Conservation (phyloP, 495 filamentous ascomycete species). For the Penicillium maclennaniae region DNA sequence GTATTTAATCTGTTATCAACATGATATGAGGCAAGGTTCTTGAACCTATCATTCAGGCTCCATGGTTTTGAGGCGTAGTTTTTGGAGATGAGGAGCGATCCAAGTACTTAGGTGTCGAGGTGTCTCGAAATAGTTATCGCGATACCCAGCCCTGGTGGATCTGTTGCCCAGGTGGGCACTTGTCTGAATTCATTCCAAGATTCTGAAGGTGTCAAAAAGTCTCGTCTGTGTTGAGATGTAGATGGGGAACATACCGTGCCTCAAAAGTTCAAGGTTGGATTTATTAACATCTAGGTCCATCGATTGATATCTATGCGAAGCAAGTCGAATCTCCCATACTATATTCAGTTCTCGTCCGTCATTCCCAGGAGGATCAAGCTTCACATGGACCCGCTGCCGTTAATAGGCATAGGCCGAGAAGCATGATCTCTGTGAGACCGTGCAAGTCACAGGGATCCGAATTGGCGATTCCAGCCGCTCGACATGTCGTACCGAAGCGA, state of each 20-base stretch:
- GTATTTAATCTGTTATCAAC: background rate
- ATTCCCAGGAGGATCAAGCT: background rate
- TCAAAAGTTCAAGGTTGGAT: too few relatives aligned
- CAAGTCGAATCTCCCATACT: background rate
- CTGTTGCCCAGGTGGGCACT: background rate
- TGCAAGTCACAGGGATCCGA: background rate
- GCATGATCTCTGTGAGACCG: background rate
- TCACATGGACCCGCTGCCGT: background rate
- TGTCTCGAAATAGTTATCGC: background rate
- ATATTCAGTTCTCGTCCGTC: background rate
- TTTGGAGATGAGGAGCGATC: background rate
- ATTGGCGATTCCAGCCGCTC: conserved; percentile 3
- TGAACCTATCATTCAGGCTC: background rate
- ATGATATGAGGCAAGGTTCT: background rate
- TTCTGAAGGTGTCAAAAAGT: too few relatives aligned
- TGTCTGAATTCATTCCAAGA: background rate
- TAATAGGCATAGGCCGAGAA: too few relatives aligned
- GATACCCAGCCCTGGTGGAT: background rate
- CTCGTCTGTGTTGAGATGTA: background rate
- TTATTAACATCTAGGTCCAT: too few relatives aligned
- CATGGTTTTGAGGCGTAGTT: background rate
- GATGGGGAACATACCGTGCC: background rate
- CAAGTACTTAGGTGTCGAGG: too few relatives aligned
- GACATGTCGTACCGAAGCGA: background rate
- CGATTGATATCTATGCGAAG: too few relatives aligned